These are phyloP conservation scores for Dothideomycetes sp. DNA, from an alignment of 2,329 filamentous ascomycete species.

Conservation along the genomic window DNA sequence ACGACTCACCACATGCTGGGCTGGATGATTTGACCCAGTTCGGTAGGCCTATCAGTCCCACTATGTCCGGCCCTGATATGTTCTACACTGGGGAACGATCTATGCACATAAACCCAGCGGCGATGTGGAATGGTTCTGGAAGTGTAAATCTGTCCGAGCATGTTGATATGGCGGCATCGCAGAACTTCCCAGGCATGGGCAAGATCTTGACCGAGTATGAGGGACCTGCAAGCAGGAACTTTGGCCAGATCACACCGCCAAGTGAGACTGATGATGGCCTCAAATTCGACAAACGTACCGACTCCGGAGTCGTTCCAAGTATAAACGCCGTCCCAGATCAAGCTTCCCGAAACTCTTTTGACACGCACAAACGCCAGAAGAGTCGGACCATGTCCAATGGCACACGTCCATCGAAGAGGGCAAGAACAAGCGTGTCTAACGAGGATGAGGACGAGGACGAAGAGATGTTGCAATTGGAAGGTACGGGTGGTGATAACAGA, in stretches of 20 bases:
- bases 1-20: background rate
- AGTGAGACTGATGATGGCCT: constrained; percentile 14
- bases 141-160: background rate
- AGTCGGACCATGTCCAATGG: background rate
- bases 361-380: background rate
- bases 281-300: constrained; percentile 1
- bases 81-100: background rate
- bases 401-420: constrained; percentile 1
- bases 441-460: constrained; percentile 11
- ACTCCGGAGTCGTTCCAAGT: background rate
- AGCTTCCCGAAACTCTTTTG: background rate
- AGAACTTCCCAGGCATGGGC: background rate
- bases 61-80: background rate
- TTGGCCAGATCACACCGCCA: constrained; percentile 28
- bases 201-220: constrained; percentile 3
- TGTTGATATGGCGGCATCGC: background rate
- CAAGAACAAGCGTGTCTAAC: constrained; percentile 12
- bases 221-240: constrained; percentile 10
- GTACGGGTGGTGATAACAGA: constrained; percentile 32
- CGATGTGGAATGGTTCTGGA: constrained; percentile 1
- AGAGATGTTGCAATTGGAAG: constrained; percentile 8
- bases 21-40: background rate
- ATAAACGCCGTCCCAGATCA: background rate
- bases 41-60: constrained; percentile 2
- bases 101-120: background rate